These are phyloP conservation scores for Monosporascus sp. DNA, from an alignment of 2,329 filamentous ascomycete species.

Conservation along the genomic window DNA sequence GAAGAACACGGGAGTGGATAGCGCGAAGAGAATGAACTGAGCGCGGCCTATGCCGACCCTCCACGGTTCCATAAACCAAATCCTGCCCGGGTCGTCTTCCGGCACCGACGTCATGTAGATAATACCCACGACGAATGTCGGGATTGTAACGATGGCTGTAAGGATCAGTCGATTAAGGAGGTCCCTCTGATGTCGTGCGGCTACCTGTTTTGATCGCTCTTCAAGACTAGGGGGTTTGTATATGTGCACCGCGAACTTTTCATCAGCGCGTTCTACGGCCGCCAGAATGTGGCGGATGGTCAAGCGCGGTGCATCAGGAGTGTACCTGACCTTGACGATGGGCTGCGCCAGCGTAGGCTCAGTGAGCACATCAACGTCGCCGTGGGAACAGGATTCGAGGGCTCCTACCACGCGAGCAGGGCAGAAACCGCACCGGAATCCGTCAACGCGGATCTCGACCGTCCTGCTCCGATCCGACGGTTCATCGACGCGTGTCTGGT, in stretches of 20 bases:
- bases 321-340: slow-evolving; percentile 66
- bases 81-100: slow-evolving; percentile 48
- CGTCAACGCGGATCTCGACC: slow-evolving; percentile 61
- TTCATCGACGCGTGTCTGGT: slow-evolving; percentile 17
- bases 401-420: slow-evolving; percentile 52
- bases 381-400: slow-evolving; percentile 46
- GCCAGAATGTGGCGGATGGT: slow-evolving; percentile 71
- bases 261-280: slow-evolving; percentile 61
- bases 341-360: slow-evolving; percentile 56
- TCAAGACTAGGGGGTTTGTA: slow-evolving; percentile 80
- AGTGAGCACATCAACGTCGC: slow-evolving; percentile 47
- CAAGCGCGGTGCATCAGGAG: slow-evolving; percentile 60
- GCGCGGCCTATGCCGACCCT: slow-evolving; percentile 67
- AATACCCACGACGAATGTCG: slow-evolving; percentile 81
- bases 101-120: slow-evolving; percentile 83
- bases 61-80: slow-evolving; percentile 66
- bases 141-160: slow-evolving; percentile 65
- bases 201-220: slow-evolving; percentile 70
- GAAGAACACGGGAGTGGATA: slow-evolving; percentile 83
- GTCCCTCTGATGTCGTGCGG: slow-evolving; percentile 61
- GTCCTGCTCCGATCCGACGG: slow-evolving; percentile 39
- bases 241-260: slow-evolving; percentile 61
- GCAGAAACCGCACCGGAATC: slow-evolving; percentile 72
- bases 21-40: slow-evolving; percentile 73
- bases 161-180: slow-evolving; percentile 67